Base-by-base conservation (phyloP, 495 filamentous ascomycete genomes). In the Hypoxylon fuscum region DNA sequence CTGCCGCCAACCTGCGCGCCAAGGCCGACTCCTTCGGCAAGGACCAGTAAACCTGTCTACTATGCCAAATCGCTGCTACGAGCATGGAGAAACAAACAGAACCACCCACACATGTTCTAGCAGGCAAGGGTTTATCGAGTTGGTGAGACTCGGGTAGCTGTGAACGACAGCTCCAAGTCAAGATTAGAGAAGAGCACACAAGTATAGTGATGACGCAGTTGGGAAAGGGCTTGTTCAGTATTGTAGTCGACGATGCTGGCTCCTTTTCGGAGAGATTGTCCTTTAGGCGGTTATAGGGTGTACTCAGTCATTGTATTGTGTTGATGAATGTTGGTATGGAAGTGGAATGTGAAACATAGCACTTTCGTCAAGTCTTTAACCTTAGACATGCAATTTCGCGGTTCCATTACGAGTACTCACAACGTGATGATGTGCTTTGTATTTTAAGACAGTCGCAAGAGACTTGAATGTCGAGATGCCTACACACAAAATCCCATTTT, bases 1-100 rank as follows among this genome's bases (percentile, higher is more conserved):
- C 93, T 70, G 90, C 95, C 68, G 85, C 91, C 72, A 90, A 91
- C 80, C 90, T 98, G 62, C 91, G 92, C 49, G 90, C 91, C 59
- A 91, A 95, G 84, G 92, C 90, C 75, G 92, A 96, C 69, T 84
- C 88, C 71, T 85, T 87, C 69, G 77, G 79, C 73, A 84, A 81
- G 65, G 77, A 83, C 68, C 83, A 87, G 77, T 82, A 81, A 74
- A 58, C 38, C 40, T 67, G 42, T 11, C 29, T 38, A 38, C 38
- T 22, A 29, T 50, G 50, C 27, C 14, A 44, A 25, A 50, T 17
- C 47, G 6, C 35, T 21, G 35, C 46, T 52, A 50, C 34, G 57
- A 54, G 35, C 63, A 58, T 66, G 53, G 41, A 50, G 23, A 42
- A 43, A 45, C 29, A 62, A 59, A 35, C 40, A 44, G 37, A 41